Percentiles rank a stretch among this genome's conserved stretches.
Conservation (phyloP, 208 protist genomes). For the Porcisia deanei region DNA sequence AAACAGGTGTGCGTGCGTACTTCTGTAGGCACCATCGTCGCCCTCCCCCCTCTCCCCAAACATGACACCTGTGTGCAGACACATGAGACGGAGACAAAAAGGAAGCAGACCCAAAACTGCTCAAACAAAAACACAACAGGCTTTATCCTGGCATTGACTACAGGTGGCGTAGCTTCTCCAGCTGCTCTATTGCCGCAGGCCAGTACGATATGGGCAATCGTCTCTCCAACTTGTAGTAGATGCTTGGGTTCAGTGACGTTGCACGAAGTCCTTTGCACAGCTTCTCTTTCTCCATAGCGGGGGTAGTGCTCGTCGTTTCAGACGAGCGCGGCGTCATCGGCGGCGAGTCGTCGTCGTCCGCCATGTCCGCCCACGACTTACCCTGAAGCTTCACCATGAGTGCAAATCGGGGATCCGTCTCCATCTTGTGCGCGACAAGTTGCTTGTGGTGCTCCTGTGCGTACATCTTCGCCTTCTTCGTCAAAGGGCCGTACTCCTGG, state of each 20-base stretch:
- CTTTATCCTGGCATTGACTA: not conserved
- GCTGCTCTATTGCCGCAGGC: constrained; percentile 57
- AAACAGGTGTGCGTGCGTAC: not conserved
- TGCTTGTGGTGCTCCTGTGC: constrained; percentile 59
- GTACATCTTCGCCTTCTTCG: constrained; percentile 73
- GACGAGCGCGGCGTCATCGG: constrained; percentile 27
- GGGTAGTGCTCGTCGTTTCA: constrained; percentile 37
- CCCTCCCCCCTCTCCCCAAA: not conserved
- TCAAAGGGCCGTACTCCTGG: constrained; percentile 71
- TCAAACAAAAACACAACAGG: not conserved
- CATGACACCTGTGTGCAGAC: not conserved
- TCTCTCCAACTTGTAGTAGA: constrained; percentile 68
- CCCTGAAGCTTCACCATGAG: constrained; percentile 34
- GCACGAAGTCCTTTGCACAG: constrained; percentile 61
- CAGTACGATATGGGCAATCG: constrained; percentile 79
- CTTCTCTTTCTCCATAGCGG: constrained; percentile 68
- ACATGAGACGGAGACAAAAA: not conserved
- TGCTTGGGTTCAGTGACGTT: constrained; percentile 27
- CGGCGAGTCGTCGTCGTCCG: constrained; percentile 36
- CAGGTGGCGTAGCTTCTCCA: constrained; percentile 37
- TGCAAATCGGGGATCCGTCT: constrained; percentile 32
- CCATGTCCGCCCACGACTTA: constrained; percentile 55
- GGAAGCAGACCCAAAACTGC: not conserved
- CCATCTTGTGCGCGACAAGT: constrained; percentile 43
- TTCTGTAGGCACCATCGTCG: not conserved